A percentile compares a stretch with the other conserved stretches of the same genome.
These are phyloP conservation scores for Penicillium cinerascens DNA, from an alignment of 495 filamentous ascomycete species.

Conservation along the genomic window DNA sequence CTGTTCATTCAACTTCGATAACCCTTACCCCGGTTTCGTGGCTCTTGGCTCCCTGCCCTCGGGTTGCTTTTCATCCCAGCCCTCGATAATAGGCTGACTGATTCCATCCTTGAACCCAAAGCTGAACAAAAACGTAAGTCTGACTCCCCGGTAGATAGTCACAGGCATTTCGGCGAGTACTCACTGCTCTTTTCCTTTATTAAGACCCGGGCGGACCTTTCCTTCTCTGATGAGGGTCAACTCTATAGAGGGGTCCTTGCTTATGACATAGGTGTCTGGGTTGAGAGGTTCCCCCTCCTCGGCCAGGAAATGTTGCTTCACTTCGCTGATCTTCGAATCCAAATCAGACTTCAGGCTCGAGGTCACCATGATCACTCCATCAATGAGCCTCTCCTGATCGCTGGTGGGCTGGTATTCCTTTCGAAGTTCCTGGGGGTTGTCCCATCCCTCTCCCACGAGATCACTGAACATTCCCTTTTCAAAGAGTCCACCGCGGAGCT, in stretches of 20 bases:
- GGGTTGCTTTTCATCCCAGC: constrained; percentile 18
- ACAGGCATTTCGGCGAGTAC: too few relatives aligned
- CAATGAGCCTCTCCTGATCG: constrained; percentile 1
- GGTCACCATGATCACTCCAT: constrained; percentile 13
- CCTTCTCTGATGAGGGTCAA: background rate
- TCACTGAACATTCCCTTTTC: constrained; percentile 9
- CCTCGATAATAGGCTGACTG: constrained; percentile 28
- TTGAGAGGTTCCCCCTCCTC: background rate
- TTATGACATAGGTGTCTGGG: background rate
- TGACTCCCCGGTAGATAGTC: too few relatives aligned
- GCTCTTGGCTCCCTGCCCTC: constrained; percentile 11
- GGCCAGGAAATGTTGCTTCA: background rate
- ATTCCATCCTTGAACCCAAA: constrained; percentile 33
- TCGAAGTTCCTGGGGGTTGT: constrained; percentile 4
- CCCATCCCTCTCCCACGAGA: constrained; percentile 6
- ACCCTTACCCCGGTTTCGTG: constrained; percentile 21
- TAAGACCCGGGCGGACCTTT: background rate
- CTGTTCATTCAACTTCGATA: background rate
- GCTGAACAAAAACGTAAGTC: constrained; percentile 5
- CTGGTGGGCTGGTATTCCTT: background rate
- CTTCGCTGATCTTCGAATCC: background rate
- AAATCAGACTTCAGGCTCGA: background rate
- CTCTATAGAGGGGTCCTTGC: background rate
- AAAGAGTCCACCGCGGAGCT: constrained; percentile 4
- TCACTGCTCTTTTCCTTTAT: background rate